Evolutionary conservation across 805 yeast genomes (phyloP), one percentile per base, ranked within the genome.

Genomic region (Sugiyamaella valdiviana): DNA sequence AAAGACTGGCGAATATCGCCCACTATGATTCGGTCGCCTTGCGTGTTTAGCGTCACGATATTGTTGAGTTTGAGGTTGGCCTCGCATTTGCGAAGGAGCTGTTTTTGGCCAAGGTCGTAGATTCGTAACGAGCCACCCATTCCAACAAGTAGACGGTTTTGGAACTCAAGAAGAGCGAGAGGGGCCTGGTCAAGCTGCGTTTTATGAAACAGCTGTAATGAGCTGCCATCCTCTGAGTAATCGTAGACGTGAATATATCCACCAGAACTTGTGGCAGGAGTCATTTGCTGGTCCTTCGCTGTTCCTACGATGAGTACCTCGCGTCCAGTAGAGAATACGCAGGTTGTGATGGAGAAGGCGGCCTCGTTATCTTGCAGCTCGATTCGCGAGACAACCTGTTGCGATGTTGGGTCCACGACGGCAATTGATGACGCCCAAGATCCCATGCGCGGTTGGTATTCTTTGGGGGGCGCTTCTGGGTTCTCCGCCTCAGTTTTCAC

Each of bases 61-160:
- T 71, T 71, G 2, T 72, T 68, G 12, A 74, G 61, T 1, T 76
- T 70, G 1, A 67, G 64, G 24, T 47, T 32, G 15, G 36, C 44
- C 5, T 80, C 75, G 0, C 83, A 70, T 61, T 85, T 87, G 49
- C 83, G 74, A 49, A 93, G 69, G 36, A 91, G 68, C 60, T 90
- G 97, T 54, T 83, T 85, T 57, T 73, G 72, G 1, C 99, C 99
- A 23, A 88, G 53, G 22, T 82, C 90, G 60, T 76, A 89, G 6
- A 85, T 55, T 32, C 85, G 66, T 42, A 91, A 56, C 43, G 65
- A 63, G 39, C 74, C 70, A 0, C 73, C 75, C 43, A 78, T 56
- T 0, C 86, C 90, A 1, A 76, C 82, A 1, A 89, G 63, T 1
- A 89, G 61, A 51, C 72, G 73, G 0, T 82, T 85, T 43, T 76